These are phyloP conservation scores for Penicillium sp. DNA, from an alignment of 2,329 filamentous ascomycete species.

Conservation along the genomic window DNA sequence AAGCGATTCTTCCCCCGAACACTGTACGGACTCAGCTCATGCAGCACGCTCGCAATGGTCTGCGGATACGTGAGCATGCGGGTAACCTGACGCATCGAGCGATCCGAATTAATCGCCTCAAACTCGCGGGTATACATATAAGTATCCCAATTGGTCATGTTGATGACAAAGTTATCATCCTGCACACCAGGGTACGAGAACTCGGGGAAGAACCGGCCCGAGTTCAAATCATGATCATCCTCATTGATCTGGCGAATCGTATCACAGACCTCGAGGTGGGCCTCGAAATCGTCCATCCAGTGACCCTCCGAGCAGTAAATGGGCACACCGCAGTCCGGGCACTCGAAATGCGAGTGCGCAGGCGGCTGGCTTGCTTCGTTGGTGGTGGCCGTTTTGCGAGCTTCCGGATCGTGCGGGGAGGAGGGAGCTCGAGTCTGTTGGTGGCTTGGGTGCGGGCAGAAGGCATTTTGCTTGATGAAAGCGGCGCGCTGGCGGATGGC, in stretches of 20 bases:
- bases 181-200: constrained; percentile 88
- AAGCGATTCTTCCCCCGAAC: constrained; percentile 74
- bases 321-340: constrained; percentile 91
- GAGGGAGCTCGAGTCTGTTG: constrained; percentile 70
- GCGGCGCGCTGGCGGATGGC: constrained; percentile 85
- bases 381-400: constrained; percentile 53
- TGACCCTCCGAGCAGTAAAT: constrained; percentile 93
- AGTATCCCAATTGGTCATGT: constrained; percentile 99
- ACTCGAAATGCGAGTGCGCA: constrained; percentile 88
- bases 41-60: constrained; percentile 86
- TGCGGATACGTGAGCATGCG: constrained; percentile 90
- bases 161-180: constrained; percentile 88
- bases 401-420: constrained; percentile 65
- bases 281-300: constrained; percentile 94
- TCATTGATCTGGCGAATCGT: constrained; percentile 91
- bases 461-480: constrained; percentile 89
- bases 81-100: constrained; percentile 89
- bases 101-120: constrained; percentile 84
- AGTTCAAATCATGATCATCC: constrained; percentile 92
- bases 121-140: constrained; percentile 92
- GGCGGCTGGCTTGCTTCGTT: constrained; percentile 58
- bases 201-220: constrained; percentile 88
- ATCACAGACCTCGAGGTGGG: constrained; percentile 89
- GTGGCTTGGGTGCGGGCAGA: constrained; percentile 89
- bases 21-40: constrained; percentile 91